Base-by-base conservation (phyloP, 1,284 basidiomycete genomes). In the Fereydounia khargensis region DNA sequence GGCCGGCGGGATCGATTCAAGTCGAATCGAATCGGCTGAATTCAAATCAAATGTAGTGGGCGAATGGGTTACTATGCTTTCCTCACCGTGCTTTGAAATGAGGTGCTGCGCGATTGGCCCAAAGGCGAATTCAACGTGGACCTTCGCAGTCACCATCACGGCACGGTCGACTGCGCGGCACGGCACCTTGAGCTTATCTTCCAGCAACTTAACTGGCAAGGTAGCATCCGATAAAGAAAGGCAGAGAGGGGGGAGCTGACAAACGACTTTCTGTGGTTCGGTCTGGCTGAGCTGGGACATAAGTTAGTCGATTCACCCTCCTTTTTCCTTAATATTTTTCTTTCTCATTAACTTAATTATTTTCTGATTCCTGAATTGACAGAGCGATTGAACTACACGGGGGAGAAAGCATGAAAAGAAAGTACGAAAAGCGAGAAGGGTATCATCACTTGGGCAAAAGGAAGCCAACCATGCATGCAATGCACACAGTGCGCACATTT, bases 391-490 rank as follows among this genome's bases (percentile, higher is more conserved):
- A 17, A 41, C 37, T 44, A 16, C 35, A 34, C 18, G 21, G 35
- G 16, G 18, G 25, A 10, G 21, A 24, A 35, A 23, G 36, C 20
- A 4, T 9, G 8, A 31, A 22, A 25, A 20, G 10, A 5, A 10
- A 33, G n/a, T n/a, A 38, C 35, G 25, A 17, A 40, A 35, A 23
- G 17, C 33, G 16, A 23, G 18, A 20, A 28, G 21, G 39, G 35
- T 37, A 48, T 18, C 30, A 35, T 32, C 34, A 24, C 39, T 16
- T 20, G 35, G 41, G 38, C 20, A 16, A 37, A 21, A 14, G n/a
- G 22, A 20, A 18, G n/a, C n/a, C n/a, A n/a, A n/a, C n/a, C n/a
- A n/a, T n/a, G n/a, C n/a, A n/a, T n/a, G n/a, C n/a, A n/a, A n/a
- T n/a, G n/a, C n/a, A n/a, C n/a, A 2, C 6, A 4, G 2, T 11